Evolutionary conservation across 257 asterid genomes (phyloP).

Genomic region (Lycium ferocissimum): DNA sequence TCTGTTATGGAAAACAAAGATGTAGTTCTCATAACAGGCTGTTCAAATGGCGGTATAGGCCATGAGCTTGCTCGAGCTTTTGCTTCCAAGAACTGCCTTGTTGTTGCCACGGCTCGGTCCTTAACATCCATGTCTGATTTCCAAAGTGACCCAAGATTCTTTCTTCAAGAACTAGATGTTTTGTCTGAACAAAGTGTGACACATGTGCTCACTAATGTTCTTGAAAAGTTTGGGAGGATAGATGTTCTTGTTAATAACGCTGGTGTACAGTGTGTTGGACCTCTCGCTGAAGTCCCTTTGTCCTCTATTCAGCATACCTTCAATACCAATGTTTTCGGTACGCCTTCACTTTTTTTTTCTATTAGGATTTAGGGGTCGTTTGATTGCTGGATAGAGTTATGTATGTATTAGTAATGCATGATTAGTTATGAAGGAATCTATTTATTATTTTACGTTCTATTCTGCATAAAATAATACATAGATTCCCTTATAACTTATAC

Average conservation of each 20-base stretch:
- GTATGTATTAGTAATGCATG: too few relatives aligned
- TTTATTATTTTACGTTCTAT: too few relatives aligned
- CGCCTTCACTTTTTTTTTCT: neutral
- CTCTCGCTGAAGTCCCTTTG: conserved; percentile 85
- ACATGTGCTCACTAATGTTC: conserved; percentile 59
- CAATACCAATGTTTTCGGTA: conserved; percentile 88
- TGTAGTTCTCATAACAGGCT: conserved; percentile 83
- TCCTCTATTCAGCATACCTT: conserved; percentile 65
- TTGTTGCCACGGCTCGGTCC: conserved; percentile 90
- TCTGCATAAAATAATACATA: too few relatives aligned
- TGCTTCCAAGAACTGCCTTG: conserved; percentile 74
- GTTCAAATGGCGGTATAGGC: conserved; percentile 91
- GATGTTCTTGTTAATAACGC: conserved; percentile 93
- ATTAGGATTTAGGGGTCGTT: too few relatives aligned
- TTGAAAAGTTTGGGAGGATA: conserved; percentile 72
- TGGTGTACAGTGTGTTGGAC: conserved; percentile 89
- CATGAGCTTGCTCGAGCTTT: conserved; percentile 85
- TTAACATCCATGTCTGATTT: conserved; percentile 69
- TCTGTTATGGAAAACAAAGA: conserved; percentile 35
- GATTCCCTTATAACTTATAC: too few relatives aligned
- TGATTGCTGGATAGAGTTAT: too few relatives aligned
- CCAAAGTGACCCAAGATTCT: conserved; percentile 64
- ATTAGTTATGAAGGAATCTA: too few relatives aligned
- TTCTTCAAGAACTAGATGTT: conserved; percentile 76
- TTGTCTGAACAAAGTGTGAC: conserved; percentile 72